Base-by-base conservation (phyloP, 495 filamentous ascomycete genomes). In the Aspergillus indologenus region DNA sequence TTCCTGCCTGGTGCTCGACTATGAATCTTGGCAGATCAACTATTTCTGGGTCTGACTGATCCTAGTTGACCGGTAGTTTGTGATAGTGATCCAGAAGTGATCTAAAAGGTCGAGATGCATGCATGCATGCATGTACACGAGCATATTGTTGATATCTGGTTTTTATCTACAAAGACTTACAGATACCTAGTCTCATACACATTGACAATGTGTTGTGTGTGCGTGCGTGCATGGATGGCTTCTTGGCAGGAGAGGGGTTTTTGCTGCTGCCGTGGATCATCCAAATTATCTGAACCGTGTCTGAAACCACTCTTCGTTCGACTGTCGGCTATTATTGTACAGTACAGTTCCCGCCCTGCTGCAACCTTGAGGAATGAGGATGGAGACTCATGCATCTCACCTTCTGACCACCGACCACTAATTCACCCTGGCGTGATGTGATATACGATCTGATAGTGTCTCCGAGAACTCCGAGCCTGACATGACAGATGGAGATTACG, bases 401-500 rank as follows among this genome's bases (percentile, higher is more conserved):
- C 34, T 8, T 40, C 34, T 40, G 12, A 40, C 9, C 26, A 29
- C 26, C 26, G 9, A 29, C 26, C 26, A 29, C 26, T 29, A 29
- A 29, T 29, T n/a, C n/a, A 29, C 26, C 34, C 34, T 14, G 34
- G 5, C 34, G 34, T 8, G 34, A 40, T 40, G 34, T 40, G 34
- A 40, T 40, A 40, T 40, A 40, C 7, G 12, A 40, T 14, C 34
- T 40, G 34, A 11, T 15, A 11, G 34, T 40, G 34, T 14, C 34
- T 40, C 34, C 34, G 34, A 40, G 34, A 40, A 40, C 7, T 40
- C 34, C 34, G 34, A 9, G 12, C 34, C 26, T 40, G 34, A 46
- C 22, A 57, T 34, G 45, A 47, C 54, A 46, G 48, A 29, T 29
- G 24, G 22, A 22, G 48, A 51, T 51, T 51, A 51, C 48, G 48